phyloP scores from a whole-genome alignment of 2,329 filamentous ascomycete species.

The Knufia petricola region DNA sequence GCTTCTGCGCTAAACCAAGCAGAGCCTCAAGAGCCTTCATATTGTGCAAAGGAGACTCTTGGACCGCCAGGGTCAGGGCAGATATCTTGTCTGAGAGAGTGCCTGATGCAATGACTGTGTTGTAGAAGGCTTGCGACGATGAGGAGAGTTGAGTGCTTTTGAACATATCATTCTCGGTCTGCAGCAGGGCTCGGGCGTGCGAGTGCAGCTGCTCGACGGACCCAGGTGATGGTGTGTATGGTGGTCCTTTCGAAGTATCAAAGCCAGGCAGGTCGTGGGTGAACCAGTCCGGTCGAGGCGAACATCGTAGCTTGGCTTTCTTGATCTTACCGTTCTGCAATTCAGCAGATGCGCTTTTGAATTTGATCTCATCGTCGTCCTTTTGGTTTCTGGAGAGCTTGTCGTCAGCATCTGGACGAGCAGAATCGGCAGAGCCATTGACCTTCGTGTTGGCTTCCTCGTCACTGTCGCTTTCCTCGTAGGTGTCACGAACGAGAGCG shows the following conservation, averaged over 20 bases:
- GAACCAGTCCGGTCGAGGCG: constrained; percentile 22
- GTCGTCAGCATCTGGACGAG: constrained; percentile 30
- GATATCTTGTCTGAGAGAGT: constrained; percentile 96
- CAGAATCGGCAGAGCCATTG: constrained; percentile 26
- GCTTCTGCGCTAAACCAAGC: constrained; percentile 75
- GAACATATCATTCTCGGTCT: constrained; percentile 69
- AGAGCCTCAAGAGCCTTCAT: constrained; percentile 80
- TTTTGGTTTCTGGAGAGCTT: constrained; percentile 23
- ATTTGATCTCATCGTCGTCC: constrained; percentile 24
- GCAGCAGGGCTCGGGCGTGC: constrained; percentile 64
- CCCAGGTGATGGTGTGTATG: constrained; percentile 16
- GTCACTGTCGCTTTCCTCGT: constrained; percentile 21
- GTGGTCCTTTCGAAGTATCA: constrained; percentile 13
- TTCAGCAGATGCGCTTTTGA: constrained; percentile 18
- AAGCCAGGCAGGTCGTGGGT: constrained; percentile 16
- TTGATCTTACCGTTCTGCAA: constrained; percentile 31
- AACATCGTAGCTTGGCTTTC: constrained; percentile 18
- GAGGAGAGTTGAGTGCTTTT: constrained; percentile 59
- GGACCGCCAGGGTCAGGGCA: constrained; percentile 82
- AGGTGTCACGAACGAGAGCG: constrained; percentile 37
- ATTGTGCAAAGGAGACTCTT: constrained; percentile 93
- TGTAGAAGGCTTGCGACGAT: constrained; percentile 90
- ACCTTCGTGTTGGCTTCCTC: constrained; percentile 24
- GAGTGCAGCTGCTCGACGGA: constrained; percentile 42
- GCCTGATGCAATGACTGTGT: constrained; percentile 92